Evolutionary conservation across 441 rosid genomes (phyloP).

Genomic region (Brassica hybrid): DNA sequence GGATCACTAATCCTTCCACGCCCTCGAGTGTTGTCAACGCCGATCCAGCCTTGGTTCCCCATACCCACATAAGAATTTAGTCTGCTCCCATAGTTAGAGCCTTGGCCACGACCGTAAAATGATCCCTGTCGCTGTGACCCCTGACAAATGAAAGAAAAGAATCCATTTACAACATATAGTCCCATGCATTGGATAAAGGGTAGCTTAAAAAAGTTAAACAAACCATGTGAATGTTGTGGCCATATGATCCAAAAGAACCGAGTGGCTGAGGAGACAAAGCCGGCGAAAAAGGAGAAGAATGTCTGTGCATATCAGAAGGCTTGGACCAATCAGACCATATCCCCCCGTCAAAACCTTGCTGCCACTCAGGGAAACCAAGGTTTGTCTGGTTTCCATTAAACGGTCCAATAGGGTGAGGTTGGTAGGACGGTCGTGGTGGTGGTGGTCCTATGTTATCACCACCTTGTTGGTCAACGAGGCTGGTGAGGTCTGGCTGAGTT

Average conservation of each 20-base stretch:
- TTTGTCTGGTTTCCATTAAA: conserved; percentile 62
- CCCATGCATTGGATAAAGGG: conserved; percentile 1
- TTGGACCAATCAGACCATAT: conserved; percentile 83
- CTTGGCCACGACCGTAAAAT: conserved; percentile 54
- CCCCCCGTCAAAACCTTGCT: conserved; percentile 79
- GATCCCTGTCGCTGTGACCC: conserved; percentile 65
- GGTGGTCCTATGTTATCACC: conserved; percentile 58
- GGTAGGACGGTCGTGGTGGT: conserved; percentile 57
- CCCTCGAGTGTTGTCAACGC: conserved; percentile 52
- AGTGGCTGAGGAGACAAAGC: conserved; percentile 61
- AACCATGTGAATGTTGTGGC: conserved; percentile 59
- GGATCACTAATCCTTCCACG: conserved; percentile 53
- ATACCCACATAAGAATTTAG: conserved; percentile 50
- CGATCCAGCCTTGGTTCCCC: conserved; percentile 57
- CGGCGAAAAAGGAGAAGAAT: conserved; percentile 54
- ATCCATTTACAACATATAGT: conserved; percentile 10
- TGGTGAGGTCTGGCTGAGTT: conserved; percentile 60
- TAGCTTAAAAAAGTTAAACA: conserved; percentile 18
- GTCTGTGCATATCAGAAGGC: conserved; percentile 73
- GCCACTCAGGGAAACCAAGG: conserved; percentile 69
- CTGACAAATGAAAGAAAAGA: conserved; percentile 39
- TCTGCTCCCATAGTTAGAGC: conserved; percentile 52
- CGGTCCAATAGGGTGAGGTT: conserved; percentile 60
- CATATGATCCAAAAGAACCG: conserved; percentile 51
- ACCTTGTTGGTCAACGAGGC: conserved; percentile 59